These are phyloP conservation scores for Fusarium siculi DNA, from an alignment of 2,329 filamentous ascomycete genomes.

Conservation along the genomic window DNA sequence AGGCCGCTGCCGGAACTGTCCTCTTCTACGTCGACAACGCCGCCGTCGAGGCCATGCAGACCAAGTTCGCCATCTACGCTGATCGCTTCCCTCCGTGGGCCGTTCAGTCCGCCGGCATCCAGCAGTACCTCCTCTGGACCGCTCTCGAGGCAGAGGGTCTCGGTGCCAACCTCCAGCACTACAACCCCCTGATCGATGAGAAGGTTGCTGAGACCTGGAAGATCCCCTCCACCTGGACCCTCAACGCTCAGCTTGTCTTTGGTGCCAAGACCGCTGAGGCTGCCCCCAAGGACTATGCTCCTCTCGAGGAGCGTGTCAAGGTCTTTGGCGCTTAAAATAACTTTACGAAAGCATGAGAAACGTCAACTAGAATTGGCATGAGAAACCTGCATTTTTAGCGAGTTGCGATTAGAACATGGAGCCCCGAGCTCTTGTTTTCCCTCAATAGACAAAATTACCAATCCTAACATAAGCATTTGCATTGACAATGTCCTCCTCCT, in stretches of 20 bases:
- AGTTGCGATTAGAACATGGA: slow-evolving; percentile 12
- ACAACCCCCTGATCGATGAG: slow-evolving; percentile 85
- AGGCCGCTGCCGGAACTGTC: slow-evolving; percentile 79
- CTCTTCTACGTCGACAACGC: slow-evolving; percentile 88
- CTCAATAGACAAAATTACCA: slow-evolving; percentile 3
- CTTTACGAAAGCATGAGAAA: slow-evolving; percentile 8
- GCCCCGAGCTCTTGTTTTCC: background rate
- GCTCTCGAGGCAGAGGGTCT: slow-evolving; percentile 85
- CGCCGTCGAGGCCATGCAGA: slow-evolving; percentile 72
- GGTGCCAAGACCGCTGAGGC: slow-evolving; percentile 69
- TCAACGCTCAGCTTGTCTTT: slow-evolving; percentile 88
- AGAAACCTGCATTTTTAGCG: slow-evolving; percentile 25
- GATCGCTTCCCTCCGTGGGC: slow-evolving; percentile 84
- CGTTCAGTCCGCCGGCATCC: slow-evolving; percentile 80
- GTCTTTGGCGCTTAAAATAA: slow-evolving; percentile 63
- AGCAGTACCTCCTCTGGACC: slow-evolving; percentile 82
- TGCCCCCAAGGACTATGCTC: slow-evolving; percentile 71
- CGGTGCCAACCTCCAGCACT: slow-evolving; percentile 91
- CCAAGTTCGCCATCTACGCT: slow-evolving; percentile 77
- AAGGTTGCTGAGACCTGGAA: slow-evolving; percentile 76
- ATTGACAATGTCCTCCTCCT: background rate
- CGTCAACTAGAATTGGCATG: slow-evolving; percentile 3
- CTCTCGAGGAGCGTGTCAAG: slow-evolving; percentile 75
- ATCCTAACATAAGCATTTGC: background rate
- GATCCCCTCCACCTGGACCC: slow-evolving; percentile 76